Conservation (phyloP, 176 grass and related monocot species). For the Pharus latifolius region DNA sequence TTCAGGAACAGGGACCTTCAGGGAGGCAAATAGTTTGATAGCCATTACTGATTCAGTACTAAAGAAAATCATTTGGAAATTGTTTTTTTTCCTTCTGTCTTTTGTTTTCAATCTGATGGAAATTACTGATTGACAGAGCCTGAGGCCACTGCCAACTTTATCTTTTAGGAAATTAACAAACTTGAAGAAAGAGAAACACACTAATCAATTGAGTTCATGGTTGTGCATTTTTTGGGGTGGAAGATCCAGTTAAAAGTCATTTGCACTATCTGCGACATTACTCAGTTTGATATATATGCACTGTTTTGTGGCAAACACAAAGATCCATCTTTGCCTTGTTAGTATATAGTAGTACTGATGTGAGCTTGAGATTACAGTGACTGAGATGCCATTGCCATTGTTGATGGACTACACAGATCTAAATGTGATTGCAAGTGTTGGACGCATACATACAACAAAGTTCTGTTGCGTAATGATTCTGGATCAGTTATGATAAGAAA, state of each 20-base stretch:
- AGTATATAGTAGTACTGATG: conserved; percentile 17
- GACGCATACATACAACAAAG: background rate
- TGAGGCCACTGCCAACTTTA: background rate
- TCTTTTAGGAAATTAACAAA: conserved; percentile 23
- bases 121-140: conserved; percentile 21
- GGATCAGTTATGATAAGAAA: conserved; percentile 14
- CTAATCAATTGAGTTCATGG: conserved; percentile 10
- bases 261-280: too few relatives aligned
- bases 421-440: conserved; percentile 12
- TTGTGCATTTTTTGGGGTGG: conserved; percentile 22
- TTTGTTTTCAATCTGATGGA: conserved; percentile 22
- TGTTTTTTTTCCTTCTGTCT: background rate
- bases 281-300: background rate
- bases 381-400: conserved; percentile 5
- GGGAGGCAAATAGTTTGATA: too few relatives aligned
- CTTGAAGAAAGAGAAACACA: conserved; percentile 20
- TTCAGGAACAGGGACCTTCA: too few relatives aligned
- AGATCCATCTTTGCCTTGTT: conserved; percentile 4
- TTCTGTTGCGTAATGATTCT: background rate
- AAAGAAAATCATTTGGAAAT: too few relatives aligned
- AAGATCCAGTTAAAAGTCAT: conserved; percentile 16
- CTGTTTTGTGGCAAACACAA: conserved; percentile 18
- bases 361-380: conserved; percentile 19
- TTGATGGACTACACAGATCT: conserved; percentile 11
- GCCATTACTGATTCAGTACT: too few relatives aligned